Evolutionary conservation across 164 flowering plant species (phyloP).

Genomic region (Liquidambar formosana): DNA sequence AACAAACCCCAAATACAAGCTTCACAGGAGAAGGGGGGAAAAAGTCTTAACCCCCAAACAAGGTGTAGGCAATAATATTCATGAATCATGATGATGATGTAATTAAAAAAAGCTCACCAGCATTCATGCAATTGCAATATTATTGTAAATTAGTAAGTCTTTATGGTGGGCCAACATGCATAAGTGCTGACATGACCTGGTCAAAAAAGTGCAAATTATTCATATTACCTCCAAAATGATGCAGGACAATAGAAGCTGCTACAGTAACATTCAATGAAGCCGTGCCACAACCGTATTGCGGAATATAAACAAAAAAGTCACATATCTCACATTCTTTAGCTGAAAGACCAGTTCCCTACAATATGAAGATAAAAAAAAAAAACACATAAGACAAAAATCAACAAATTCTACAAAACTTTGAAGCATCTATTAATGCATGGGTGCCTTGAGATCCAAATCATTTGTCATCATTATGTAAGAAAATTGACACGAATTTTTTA

Average conservation of each 20-base stretch:
- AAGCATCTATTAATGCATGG: too few relatives aligned
- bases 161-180: background rate
- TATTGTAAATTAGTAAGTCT: too few relatives aligned
- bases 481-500: too few relatives aligned
- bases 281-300: constrained; percentile 96
- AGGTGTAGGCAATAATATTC: background rate
- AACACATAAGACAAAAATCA: background rate
- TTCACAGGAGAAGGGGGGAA: too few relatives aligned
- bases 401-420: too few relatives aligned
- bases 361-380: background rate
- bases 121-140: background rate
- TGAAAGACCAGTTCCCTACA: constrained; percentile 88
- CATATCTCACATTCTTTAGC: constrained; percentile 89
- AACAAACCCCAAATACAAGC: too few relatives aligned
- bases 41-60: too few relatives aligned
- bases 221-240: constrained; percentile 84
- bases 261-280: constrained; percentile 98
- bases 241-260: constrained; percentile 94
- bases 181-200: background rate
- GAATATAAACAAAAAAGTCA: constrained; percentile 93
- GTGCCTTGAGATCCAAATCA: too few relatives aligned
- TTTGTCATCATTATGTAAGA: too few relatives aligned
- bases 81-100: background rate
- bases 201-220: background rate
- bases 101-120: background rate